phyloP scores from a whole-genome alignment of 495 filamentous ascomycete species.

The Neurospora terricola region DNA sequence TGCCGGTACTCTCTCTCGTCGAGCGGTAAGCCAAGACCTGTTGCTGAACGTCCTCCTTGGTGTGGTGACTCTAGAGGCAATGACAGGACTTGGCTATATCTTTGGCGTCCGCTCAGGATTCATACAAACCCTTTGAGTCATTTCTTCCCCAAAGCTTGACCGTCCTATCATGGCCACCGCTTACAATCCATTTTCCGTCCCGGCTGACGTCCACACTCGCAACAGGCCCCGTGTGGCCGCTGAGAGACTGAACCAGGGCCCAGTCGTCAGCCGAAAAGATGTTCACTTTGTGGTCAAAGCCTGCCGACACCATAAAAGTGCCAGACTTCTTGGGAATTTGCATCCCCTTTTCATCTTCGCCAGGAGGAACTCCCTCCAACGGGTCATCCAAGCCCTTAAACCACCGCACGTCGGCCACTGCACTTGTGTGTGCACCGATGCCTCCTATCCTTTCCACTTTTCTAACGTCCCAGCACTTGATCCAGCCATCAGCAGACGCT shows the following conservation, averaged over 20 bases:
- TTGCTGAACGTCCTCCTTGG: neutral
- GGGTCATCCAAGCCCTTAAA: constrained; percentile 73
- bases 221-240: constrained; percentile 85
- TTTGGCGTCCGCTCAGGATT: neutral
- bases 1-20: neutral
- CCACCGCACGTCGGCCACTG: constrained; percentile 89
- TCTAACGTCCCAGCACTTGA: constrained; percentile 95
- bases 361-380: constrained; percentile 44
- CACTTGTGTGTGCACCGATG: constrained; percentile 83
- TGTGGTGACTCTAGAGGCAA: neutral
- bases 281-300: constrained; percentile 94
- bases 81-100: neutral
- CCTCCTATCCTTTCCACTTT: constrained; percentile 73
- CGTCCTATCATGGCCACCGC: constrained; percentile 85
- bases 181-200: constrained; percentile 86
- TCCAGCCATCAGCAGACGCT: constrained; percentile 88
- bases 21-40: neutral
- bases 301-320: constrained; percentile 82
- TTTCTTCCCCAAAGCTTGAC: constrained; percentile 95
- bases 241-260: constrained; percentile 77
- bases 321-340: constrained; percentile 57
- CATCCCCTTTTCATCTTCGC: constrained; percentile 50
- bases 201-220: constrained; percentile 76
- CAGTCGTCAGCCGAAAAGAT: constrained; percentile 94
- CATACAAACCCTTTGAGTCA: constrained; percentile 46